Evolutionary conservation across 1,284 basidiomycete genomes (phyloP), one percentile per base, ranked within the genome.

Genomic region (Tilletia caries): DNA sequence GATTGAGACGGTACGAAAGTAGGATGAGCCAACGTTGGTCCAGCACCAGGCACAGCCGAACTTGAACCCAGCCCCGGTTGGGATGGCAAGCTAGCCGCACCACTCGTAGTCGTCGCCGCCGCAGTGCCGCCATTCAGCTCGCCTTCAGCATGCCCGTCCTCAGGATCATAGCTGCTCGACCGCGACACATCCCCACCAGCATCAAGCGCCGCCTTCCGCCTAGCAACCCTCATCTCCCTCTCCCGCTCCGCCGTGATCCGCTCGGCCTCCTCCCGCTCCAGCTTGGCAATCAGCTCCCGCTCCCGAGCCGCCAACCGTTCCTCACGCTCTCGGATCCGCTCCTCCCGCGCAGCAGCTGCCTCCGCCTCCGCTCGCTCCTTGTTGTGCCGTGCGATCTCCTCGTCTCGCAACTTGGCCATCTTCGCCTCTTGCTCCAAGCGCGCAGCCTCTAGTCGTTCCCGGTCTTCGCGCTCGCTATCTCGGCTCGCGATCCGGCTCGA

Each of bases 401-500:
- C 84, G 13, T 89, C 89, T 1, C 85, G 83, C 23, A 83, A 75
- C 20, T 74, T 71, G 43, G 85, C 84, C 83, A 86, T 86, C 18
- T 85, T 81, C 37, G 84, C 85, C 70, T 85, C 86, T 64, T 29
- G 71, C 75, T 81, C 84, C 18, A 73, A 77, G 65, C 83, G 77
- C n/a, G 84, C 85, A 1, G 76, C 71, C 58, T 84, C 83, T n/a
- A 82, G 81, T 5, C 84, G 77, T 3, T 83, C 68, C 5, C 77
- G 73, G 68, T 86, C 86, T 64, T 91, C 89, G 78, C 91, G 89
- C 71, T 86, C 86, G 3, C 85, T 82, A 74, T 87, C 86, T 33
- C 84, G 82, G 58, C 84, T 82, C 0, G 92, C 91, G 70, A 94
- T 88, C 43, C 92, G 90, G 54, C 91, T 91, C 1, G 92, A 92